Conservation (phyloP, 2,329 filamentous ascomycete genomes). For the Aspergillus puulaauensis region DNA sequence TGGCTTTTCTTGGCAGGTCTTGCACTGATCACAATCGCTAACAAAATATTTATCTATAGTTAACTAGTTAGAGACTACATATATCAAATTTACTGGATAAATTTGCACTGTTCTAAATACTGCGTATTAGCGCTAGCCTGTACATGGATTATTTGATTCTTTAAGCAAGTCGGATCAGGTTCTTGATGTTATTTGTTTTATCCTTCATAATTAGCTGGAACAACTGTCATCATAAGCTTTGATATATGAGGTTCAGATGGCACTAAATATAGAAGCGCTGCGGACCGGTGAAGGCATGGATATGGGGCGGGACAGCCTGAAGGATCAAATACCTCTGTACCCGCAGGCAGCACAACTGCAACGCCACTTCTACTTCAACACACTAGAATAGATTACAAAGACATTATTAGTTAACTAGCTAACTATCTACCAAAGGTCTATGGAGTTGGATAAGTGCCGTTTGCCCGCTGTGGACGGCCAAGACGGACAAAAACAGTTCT, state of each 20-base stretch:
- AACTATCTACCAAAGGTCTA: background rate
- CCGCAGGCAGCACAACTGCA: no score
- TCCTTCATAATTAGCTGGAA: background rate
- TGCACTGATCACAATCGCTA: background rate
- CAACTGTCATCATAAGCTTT: background rate
- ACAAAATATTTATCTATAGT: background rate
- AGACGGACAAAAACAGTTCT: constrained; percentile 5
- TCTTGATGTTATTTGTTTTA: background rate
- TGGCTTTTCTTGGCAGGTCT: no score
- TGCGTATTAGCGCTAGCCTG: background rate
- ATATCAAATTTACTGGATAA: background rate
- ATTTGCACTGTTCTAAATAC: background rate
- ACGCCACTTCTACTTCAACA: background rate
- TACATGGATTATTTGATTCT: background rate
- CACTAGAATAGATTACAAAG: background rate
- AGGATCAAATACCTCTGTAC: background rate
- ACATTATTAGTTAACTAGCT: background rate
- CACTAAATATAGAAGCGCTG: background rate
- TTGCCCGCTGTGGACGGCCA: background rate
- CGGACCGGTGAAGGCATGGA: background rate
- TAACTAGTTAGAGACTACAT: background rate
- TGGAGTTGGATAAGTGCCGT: background rate
- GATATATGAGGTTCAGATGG: background rate
- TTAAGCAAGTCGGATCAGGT: background rate
- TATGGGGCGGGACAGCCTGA: background rate